These are phyloP conservation scores for Bryoerythrophyllum caledonicum DNA, from an alignment of 225 moss, liverwort and hornwort species.

Conservation along the genomic window DNA sequence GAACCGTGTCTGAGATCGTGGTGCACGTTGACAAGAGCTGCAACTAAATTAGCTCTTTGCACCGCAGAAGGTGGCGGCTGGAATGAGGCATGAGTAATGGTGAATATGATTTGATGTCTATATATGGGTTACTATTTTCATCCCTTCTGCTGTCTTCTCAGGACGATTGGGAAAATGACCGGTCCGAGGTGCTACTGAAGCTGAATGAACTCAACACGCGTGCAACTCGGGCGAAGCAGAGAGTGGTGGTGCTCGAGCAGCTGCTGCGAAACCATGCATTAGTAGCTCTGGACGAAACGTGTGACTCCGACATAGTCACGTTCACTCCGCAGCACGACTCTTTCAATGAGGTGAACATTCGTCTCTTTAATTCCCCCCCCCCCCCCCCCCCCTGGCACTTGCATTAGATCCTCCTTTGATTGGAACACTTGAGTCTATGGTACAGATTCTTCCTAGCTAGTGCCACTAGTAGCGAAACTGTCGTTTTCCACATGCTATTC, in stretches of 20 bases:
- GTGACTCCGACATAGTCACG: slow-evolving; percentile 59
- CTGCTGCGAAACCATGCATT: slow-evolving; percentile 55
- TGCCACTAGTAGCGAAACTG: too few species aligned
- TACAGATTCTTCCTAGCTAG: neutral
- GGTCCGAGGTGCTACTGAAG: slow-evolving; percentile 41
- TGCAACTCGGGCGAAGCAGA: slow-evolving; percentile 55
- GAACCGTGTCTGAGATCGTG: neutral
- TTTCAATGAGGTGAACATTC: slow-evolving; percentile 42
- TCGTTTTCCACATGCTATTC: too few species aligned
- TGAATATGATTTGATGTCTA: neutral
- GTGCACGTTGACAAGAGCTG: neutral
- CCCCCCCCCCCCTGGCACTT: neutral
- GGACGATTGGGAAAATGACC: slow-evolving; percentile 58
- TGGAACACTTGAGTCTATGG: neutral
- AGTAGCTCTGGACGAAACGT: slow-evolving; percentile 48
- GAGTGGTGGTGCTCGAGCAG: slow-evolving; percentile 59
- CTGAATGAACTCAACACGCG: slow-evolving; percentile 50
- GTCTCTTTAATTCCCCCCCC: neutral
- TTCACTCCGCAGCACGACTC: slow-evolving; percentile 46
- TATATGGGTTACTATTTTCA: neutral
- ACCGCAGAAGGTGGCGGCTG: neutral
- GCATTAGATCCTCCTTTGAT: neutral
- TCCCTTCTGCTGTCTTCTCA: slow-evolving; percentile 1
- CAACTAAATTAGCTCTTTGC: neutral
- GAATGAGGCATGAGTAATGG: neutral